A percentile compares a stretch with the other conserved stretches of the same genome.
Evolutionary conservation across 2,329 filamentous ascomycete species (phyloP).

Genomic region (Hirsutella thompsonii): DNA sequence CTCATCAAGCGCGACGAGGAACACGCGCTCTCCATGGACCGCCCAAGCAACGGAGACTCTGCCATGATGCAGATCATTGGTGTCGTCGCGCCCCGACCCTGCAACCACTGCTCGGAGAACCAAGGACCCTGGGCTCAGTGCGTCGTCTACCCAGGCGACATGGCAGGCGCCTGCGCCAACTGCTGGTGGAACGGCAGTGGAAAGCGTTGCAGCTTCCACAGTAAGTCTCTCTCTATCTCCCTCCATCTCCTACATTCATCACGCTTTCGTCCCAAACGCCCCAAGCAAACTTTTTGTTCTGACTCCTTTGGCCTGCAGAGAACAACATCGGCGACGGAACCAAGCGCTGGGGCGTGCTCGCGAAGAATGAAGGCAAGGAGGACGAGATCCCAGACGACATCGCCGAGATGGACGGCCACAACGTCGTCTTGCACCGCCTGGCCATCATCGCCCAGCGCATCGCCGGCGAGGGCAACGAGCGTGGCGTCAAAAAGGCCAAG

Average conservation of each 20-base stretch:
- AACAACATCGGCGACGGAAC: conserved; percentile 32
- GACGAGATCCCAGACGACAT: no score
- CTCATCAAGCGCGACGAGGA: conserved; percentile 40
- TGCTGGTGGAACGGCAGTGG: conserved; percentile 53
- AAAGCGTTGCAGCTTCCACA: conserved; percentile 46
- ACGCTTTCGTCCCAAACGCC: background rate
- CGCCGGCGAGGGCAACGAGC: conserved; percentile 24
- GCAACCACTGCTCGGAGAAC: conserved; percentile 47
- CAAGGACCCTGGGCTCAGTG: conserved; percentile 47
- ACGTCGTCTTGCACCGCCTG: conserved; percentile 22
- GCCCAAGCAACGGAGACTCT: conserved; percentile 47
- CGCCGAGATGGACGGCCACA: conserved; percentile 6
- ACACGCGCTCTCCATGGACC: conserved; percentile 40
- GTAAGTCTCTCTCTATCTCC: conserved; percentile 22
- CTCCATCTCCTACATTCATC: background rate
- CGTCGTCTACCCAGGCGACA: conserved; percentile 45
- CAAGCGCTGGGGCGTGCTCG: no score
- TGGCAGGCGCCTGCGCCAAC: conserved; percentile 50
- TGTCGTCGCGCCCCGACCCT: conserved; percentile 30
- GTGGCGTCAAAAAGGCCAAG: conserved; percentile 6
- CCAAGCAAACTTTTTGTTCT: background rate
- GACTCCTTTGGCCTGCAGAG: conserved; percentile 17
- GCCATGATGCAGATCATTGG: conserved; percentile 45
- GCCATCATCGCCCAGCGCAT: conserved; percentile 10
- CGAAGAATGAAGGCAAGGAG: no score